phyloP scores from a whole-genome alignment of 2,329 filamentous ascomycete species.

The Trichophyton verrucosum region DNA sequence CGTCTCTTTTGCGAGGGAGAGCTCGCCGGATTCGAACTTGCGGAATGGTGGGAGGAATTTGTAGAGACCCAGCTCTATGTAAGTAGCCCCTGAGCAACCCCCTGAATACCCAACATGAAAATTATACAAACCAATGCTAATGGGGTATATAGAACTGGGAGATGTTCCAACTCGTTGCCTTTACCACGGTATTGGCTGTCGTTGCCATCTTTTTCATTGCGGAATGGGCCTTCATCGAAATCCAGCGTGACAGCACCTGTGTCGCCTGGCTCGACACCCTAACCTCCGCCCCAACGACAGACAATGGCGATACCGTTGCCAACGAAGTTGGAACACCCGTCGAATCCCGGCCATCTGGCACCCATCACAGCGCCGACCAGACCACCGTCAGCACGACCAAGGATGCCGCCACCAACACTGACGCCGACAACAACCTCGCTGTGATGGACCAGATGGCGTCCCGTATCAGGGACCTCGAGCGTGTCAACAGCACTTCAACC shows the following conservation, averaged over 20 bases:
- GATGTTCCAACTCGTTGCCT: conserved; percentile 5
- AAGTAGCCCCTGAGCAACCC: background rate
- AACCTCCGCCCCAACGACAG: background rate
- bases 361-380: background rate
- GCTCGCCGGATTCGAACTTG: conserved; percentile 3
- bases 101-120: background rate
- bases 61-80: conserved; percentile 5
- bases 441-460: conserved; percentile 7
- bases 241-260: background rate
- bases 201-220: conserved; percentile 3
- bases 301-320: background rate
- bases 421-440: conserved; percentile 1
- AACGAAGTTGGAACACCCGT: background rate
- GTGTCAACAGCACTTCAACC: background rate
- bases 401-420: background rate
- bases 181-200: conserved; percentile 1
- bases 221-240: background rate
- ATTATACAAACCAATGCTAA: background rate
- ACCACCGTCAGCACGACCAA: background rate
- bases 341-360: background rate
- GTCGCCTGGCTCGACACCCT: background rate
- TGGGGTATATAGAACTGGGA: conserved; percentile 8
- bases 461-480: conserved; percentile 7
- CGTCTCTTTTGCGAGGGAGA: conserved; percentile 8
- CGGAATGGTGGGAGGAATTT: conserved; percentile 1